A percentile compares a stretch with the other conserved stretches of the same genome.
Conservation (phyloP, 208 protist species). For the Entamoeba nuttalli region DNA sequence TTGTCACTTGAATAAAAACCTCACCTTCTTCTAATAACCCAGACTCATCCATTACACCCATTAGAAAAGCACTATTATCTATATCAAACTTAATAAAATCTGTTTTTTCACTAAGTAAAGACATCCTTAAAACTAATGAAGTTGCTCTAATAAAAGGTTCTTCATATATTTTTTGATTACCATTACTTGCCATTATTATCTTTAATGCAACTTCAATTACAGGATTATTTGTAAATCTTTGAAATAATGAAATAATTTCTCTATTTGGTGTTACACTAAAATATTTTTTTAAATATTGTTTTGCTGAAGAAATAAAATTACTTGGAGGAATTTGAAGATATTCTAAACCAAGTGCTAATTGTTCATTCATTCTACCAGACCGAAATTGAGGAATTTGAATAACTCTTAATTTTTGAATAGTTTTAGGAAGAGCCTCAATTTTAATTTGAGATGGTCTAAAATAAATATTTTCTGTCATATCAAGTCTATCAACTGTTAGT, state of each 20-base stretch:
- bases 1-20: not conserved
- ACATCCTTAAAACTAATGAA: not conserved
- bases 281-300: not conserved
- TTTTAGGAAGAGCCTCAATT: not conserved
- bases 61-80: not conserved
- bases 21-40: not conserved
- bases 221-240: not conserved
- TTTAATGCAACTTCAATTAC: not conserved
- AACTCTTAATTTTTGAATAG: not conserved
- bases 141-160: not conserved
- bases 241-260: not conserved
- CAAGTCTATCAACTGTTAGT: not conserved
- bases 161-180: not conserved
- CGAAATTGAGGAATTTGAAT: not conserved
- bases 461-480: not conserved
- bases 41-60: not conserved
- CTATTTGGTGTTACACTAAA: not conserved
- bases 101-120: not conserved
- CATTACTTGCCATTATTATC: not conserved
- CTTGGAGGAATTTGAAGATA: not conserved
- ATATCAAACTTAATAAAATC: not conserved
- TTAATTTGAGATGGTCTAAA: not conserved
- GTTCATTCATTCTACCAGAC: not conserved
- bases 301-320: not conserved
- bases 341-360: not conserved